phyloP scores from a whole-genome alignment of 2,329 filamentous ascomycete species.

The Tolypocladium cylindrosporum region DNA sequence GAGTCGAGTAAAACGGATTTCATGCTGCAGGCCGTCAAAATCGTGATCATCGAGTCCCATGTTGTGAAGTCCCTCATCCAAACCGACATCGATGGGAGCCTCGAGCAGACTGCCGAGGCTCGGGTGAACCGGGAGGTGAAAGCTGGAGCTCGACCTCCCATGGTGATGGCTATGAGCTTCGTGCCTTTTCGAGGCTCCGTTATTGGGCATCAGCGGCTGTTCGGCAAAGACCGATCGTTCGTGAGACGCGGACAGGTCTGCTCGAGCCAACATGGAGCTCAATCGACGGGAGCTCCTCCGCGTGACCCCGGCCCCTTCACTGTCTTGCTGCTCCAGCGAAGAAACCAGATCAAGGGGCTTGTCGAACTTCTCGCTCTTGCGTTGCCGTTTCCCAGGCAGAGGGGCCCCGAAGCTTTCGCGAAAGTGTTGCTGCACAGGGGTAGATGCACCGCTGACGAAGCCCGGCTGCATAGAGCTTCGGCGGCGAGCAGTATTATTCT shows the following conservation, averaged over 20 bases:
- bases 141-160: slow-evolving; percentile 28
- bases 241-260: slow-evolving; percentile 76
- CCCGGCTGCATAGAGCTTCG: slow-evolving; percentile 57
- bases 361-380: slow-evolving; percentile 41
- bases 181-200: slow-evolving; percentile 45
- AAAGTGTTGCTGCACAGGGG: slow-evolving; percentile 59
- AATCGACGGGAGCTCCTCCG: slow-evolving; percentile 64
- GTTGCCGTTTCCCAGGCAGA: slow-evolving; percentile 40
- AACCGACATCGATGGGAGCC: slow-evolving; percentile 55
- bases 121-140: slow-evolving; percentile 35
- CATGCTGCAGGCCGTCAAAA: slow-evolving; percentile 60
- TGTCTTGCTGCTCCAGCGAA: slow-evolving; percentile 59
- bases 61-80: slow-evolving; percentile 63
- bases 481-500: slow-evolving; percentile 38
- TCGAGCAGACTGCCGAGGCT: slow-evolving; percentile 55
- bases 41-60: slow-evolving; percentile 66
- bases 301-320: slow-evolving; percentile 39
- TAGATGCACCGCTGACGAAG: slow-evolving; percentile 64
- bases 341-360: slow-evolving; percentile 54
- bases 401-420: slow-evolving; percentile 68
- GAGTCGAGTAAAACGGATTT: slow-evolving; percentile 63
- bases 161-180: slow-evolving; percentile 55
- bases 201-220: slow-evolving; percentile 31
- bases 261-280: slow-evolving; percentile 81
- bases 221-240: slow-evolving; percentile 75